These are phyloP conservation scores for Yarrowia deformans DNA, from an alignment of 805 yeast genomes.

Conservation along the genomic window DNA sequence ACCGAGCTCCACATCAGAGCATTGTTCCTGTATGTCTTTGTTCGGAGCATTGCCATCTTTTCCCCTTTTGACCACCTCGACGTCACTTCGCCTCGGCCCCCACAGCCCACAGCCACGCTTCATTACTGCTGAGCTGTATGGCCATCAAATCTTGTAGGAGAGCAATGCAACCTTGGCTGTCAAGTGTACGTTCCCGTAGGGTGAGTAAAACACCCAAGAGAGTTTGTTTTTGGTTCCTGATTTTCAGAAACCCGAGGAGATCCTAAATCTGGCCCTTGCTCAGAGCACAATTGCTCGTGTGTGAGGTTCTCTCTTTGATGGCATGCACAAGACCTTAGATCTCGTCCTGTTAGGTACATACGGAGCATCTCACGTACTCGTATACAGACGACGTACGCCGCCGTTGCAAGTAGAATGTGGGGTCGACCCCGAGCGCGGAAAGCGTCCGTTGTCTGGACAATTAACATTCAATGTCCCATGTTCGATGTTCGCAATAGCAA, in stretches of 20 bases:
- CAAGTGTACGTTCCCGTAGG: conserved; percentile 3
- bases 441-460: neutral
- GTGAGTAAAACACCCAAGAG: neutral
- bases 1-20: neutral
- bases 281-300: too few species aligned
- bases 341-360: too few species aligned
- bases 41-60: neutral
- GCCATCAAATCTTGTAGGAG: conserved; percentile 9
- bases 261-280: neutral
- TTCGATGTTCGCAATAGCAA: conserved; percentile 17
- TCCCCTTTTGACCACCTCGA: neutral
- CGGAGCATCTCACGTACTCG: too few species aligned
- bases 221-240: conserved; percentile 24
- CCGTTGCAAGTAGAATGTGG: too few species aligned
- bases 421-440: too few species aligned
- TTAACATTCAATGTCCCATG: conserved; percentile 2
- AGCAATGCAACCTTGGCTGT: conserved; percentile 20
- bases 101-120: conserved; percentile 19
- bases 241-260: conserved; percentile 21
- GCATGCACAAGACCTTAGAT: too few species aligned
- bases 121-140: conserved; percentile 16
- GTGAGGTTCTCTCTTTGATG: too few species aligned
- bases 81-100: conserved; percentile 11
- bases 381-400: too few species aligned
- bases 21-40: conserved; percentile 14